A percentile compares a stretch with the other conserved stretches of the same genome.
phyloP scores from a whole-genome alignment of 202 grass and related monocot genomes.

The Schoenoplectus tabernaemontani region DNA sequence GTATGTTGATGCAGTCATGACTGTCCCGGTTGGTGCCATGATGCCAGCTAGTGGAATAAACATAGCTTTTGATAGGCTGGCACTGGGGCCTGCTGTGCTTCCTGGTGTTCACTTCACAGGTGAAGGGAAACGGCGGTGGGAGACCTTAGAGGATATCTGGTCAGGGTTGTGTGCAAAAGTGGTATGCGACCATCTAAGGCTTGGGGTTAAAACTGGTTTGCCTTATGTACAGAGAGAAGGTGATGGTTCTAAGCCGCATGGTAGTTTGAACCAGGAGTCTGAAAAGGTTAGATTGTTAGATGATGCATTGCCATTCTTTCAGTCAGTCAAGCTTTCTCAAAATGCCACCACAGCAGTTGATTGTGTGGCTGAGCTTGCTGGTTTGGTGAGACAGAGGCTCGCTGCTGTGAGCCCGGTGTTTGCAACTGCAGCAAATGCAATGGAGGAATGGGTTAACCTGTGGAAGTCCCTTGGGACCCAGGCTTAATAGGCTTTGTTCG shows the following conservation, averaged over 20 bases:
- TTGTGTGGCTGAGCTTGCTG: slow-evolving; percentile 67
- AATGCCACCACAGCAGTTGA: slow-evolving; percentile 46
- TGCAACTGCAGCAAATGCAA: slow-evolving; percentile 48
- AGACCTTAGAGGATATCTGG: slow-evolving; percentile 85
- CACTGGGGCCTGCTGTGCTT: slow-evolving; percentile 60
- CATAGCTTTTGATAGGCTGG: slow-evolving; percentile 81
- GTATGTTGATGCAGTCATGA: slow-evolving; percentile 95
- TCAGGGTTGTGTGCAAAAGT: slow-evolving; percentile 75
- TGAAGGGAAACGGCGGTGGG: slow-evolving; percentile 77
- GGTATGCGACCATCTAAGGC: slow-evolving; percentile 59
- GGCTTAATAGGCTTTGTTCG: slow-evolving; percentile 24
- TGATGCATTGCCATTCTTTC: slow-evolving; percentile 64
- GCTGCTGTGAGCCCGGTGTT: slow-evolving; percentile 50
- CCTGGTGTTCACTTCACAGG: slow-evolving; percentile 59
- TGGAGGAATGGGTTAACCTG: slow-evolving; percentile 77
- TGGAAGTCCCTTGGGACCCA: slow-evolving; percentile 60
- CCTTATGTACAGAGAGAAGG: slow-evolving; percentile 79
- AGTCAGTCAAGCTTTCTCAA: slow-evolving; percentile 41
- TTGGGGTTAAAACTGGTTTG: slow-evolving; percentile 74
- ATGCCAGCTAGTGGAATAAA: slow-evolving; percentile 84
- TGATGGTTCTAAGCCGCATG: slow-evolving; percentile 47
- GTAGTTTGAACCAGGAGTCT: slow-evolving; percentile 68
- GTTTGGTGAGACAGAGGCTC: slow-evolving; percentile 50
- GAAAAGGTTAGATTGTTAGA: slow-evolving; percentile 85
- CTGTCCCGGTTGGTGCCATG: slow-evolving; percentile 64